A percentile compares a stretch with the other conserved stretches of the same genome.
Evolutionary conservation across 2,329 filamentous ascomycete species (phyloP).

Genomic region (Colletotrichum salicis): DNA sequence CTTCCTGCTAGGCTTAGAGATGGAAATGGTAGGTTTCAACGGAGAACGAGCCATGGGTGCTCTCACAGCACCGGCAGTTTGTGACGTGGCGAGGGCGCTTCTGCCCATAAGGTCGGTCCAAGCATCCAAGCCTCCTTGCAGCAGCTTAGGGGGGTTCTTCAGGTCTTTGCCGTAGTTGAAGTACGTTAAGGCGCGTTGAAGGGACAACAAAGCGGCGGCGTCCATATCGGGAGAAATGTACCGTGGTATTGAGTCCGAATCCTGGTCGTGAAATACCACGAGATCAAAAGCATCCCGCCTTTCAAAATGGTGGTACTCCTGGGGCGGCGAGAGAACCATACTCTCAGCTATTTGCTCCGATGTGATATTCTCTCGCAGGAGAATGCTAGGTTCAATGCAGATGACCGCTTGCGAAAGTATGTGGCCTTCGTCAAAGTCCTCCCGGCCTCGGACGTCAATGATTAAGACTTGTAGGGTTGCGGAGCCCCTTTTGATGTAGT

Average conservation of each 20-base stretch:
- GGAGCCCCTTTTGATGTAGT: constrained; percentile 68
- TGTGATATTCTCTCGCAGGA: constrained; percentile 74
- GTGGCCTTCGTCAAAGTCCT: constrained; percentile 88
- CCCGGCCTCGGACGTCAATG: constrained; percentile 85
- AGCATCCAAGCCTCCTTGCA: constrained; percentile 84
- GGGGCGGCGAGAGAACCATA: constrained; percentile 75
- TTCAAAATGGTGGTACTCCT: constrained; percentile 81
- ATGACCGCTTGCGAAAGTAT: constrained; percentile 86
- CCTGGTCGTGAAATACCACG: constrained; percentile 89
- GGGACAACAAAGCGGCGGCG: constrained; percentile 71
- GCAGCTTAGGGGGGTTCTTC: constrained; percentile 77
- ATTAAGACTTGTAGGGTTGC: constrained; percentile 73
- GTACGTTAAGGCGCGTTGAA: constrained; percentile 83
- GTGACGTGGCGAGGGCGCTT: constrained; percentile 65
- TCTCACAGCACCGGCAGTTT: constrained; percentile 35
- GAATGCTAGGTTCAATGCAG: constrained; percentile 85
- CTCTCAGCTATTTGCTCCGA: constrained; percentile 72
- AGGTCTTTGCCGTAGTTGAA: constrained; percentile 85
- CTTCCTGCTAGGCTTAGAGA: constrained; percentile 49
- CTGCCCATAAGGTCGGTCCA: constrained; percentile 87
- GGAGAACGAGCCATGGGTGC: constrained; percentile 25
- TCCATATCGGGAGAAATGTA: constrained; percentile 46
- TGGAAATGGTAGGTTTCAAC: constrained; percentile 29
- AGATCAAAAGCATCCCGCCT: constrained; percentile 81
- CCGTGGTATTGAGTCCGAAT: constrained; percentile 63